A percentile compares a stretch with the other conserved stretches of the same genome.
phyloP scores from a whole-genome alignment of 257 asterid species.

The Verbascum thapsus region DNA sequence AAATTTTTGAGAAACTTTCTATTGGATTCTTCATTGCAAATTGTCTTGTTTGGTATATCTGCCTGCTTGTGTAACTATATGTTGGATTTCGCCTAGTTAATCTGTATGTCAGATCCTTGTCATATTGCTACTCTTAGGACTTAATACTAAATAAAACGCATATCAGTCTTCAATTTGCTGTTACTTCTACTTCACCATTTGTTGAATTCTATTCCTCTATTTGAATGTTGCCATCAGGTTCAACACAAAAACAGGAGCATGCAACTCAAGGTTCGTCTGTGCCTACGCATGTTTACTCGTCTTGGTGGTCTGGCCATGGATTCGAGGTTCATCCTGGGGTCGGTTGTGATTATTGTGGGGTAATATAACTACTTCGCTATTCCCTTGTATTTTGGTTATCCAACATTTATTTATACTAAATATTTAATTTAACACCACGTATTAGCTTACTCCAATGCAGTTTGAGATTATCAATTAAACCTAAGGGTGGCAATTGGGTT shows the following conservation, averaged over 20 bases:
- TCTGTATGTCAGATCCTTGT: not conserved
- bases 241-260: slow-evolving; percentile 28
- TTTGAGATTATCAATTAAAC: no score
- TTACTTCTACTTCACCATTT: slow-evolving; percentile 7
- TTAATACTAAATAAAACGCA: not conserved
- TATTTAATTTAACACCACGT: no score
- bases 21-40: not conserved
- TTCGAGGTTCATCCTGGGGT: slow-evolving; percentile 45
- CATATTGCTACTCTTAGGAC: not conserved
- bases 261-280: slow-evolving; percentile 21
- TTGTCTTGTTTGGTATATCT: not conserved
- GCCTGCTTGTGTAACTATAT: not conserved
- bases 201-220: not conserved
- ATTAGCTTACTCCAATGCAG: no score
- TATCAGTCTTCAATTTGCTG: not conserved
- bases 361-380: slow-evolving; percentile 30
- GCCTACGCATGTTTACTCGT: slow-evolving; percentile 7
- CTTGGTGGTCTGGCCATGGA: slow-evolving; percentile 33
- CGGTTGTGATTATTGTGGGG: slow-evolving; percentile 90
- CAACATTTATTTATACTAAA: not conserved
- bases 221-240: slow-evolving; percentile 35
- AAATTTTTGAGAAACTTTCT: no score
- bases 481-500: no score
- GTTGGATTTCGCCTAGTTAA: not conserved
- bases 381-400: not conserved